A percentile compares a stretch with the other conserved stretches of the same genome.
Evolutionary conservation across 139 green algal species (phyloP).

Genomic region (Volvox reticuliferus): DNA sequence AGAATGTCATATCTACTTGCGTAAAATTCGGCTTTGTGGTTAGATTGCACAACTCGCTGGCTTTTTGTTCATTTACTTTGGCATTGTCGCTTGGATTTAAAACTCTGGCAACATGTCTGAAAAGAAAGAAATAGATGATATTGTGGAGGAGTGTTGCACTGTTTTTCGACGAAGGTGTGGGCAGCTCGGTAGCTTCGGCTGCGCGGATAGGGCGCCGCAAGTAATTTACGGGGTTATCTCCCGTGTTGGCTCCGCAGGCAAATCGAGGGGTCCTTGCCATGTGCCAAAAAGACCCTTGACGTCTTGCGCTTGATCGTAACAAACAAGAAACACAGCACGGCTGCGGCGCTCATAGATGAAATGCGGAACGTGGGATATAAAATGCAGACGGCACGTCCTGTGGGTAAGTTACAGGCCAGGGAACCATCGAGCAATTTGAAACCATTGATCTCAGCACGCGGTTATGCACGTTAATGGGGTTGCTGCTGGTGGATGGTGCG

Average conservation of each 20-base stretch:
- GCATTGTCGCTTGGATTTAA: too few species aligned
- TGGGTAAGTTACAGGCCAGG: conserved; percentile 63
- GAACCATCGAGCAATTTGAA: background rate
- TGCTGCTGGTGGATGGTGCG: background rate
- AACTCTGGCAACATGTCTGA: conserved; percentile 14
- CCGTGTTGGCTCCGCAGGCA: conserved; percentile 51
- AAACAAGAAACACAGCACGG: conserved; percentile 66
- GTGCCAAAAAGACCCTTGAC: conserved; percentile 83
- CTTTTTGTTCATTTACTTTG: too few species aligned
- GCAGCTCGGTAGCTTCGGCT: background rate
- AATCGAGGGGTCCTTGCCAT: conserved; percentile 74
- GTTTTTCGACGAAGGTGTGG: background rate
- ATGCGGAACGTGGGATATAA: conserved; percentile 74
- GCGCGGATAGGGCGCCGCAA: conserved; percentile 14
- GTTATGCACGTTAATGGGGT: background rate
- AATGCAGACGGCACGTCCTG: conserved; percentile 84
- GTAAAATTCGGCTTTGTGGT: too few species aligned
- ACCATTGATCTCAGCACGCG: background rate
- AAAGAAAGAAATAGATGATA: conserved; percentile 48
- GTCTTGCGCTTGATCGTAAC: conserved; percentile 84
- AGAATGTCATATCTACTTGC: too few species aligned
- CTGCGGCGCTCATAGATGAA: conserved; percentile 78
- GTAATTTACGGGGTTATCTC: background rate
- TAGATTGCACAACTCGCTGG: too few species aligned
- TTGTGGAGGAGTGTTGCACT: conserved; percentile 79